These are phyloP conservation scores for Aspergillus brunneoviolaceus DNA, from an alignment of 2,329 filamentous ascomycete genomes.

Conservation along the genomic window DNA sequence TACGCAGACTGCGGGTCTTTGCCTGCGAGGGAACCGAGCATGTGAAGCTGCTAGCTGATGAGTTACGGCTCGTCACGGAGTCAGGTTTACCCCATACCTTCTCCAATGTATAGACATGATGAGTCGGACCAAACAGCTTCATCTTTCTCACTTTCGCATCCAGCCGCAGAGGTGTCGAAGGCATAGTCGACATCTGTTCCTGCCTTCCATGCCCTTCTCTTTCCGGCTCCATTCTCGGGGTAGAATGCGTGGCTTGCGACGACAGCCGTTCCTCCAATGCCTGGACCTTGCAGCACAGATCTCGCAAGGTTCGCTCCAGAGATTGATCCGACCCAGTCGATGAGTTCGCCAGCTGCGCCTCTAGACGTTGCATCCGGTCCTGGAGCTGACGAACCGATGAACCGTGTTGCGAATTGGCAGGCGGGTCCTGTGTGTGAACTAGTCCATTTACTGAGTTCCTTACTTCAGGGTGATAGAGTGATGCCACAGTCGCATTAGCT, in stretches of 20 bases:
- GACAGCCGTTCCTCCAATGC: constrained; percentile 11
- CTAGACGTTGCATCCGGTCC: constrained; percentile 9
- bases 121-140: constrained; percentile 17
- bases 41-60: constrained; percentile 10
- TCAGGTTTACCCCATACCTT: constrained; percentile 5
- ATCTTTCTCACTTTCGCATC: constrained; percentile 12
- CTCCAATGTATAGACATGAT: constrained; percentile 15
- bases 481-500: background rate
- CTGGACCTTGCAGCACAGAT: constrained; percentile 7
- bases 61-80: background rate
- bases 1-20: constrained; percentile 13
- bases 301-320: constrained; percentile 5
- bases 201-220: background rate
- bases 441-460: background rate
- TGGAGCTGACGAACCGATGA: constrained; percentile 4
- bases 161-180: constrained; percentile 8
- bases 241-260: background rate
- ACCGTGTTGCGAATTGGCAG: background rate
- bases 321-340: background rate
- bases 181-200: background rate
- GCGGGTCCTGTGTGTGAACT: background rate
- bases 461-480: background rate
- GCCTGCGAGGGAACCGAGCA: constrained; percentile 3
- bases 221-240: background rate
- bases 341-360: background rate